These are phyloP conservation scores for Phialocephala sp. DNA, from an alignment of 2,329 filamentous ascomycete genomes.

Conservation along the genomic window DNA sequence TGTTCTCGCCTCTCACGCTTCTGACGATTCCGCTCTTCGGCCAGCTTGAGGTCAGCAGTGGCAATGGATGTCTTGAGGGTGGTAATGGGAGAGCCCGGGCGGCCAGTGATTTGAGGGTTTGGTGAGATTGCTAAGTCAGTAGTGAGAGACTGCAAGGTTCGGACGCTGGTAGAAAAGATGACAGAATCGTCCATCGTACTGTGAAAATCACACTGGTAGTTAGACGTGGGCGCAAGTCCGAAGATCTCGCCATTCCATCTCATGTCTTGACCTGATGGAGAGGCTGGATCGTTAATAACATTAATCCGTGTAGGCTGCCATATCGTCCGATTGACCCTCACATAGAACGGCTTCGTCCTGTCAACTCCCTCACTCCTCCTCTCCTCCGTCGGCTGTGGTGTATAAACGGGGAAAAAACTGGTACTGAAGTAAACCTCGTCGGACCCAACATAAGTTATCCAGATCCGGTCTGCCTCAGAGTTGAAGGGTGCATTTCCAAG, in stretches of 20 bases:
- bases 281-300: conserved; percentile 48
- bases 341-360: conserved; percentile 76
- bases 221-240: conserved; percentile 71
- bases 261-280: conserved; percentile 50
- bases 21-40: conserved; percentile 71
- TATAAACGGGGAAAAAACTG: conserved; percentile 62
- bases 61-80: conserved; percentile 79
- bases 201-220: conserved; percentile 80
- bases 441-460: conserved; percentile 80
- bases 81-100: conserved; percentile 77
- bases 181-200: conserved; percentile 68
- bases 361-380: conserved; percentile 55
- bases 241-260: conserved; percentile 76
- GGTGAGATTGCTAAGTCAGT: conserved; percentile 43
- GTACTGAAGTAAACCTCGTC: conserved; percentile 80
- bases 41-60: conserved; percentile 71
- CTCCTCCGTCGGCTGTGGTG: conserved; percentile 44
- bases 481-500: conserved; percentile 77
- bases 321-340: conserved; percentile 77
- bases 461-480: conserved; percentile 73
- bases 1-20: conserved; percentile 78
- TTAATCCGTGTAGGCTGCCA: conserved; percentile 81
- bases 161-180: conserved; percentile 74
- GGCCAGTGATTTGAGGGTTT: conserved; percentile 63
- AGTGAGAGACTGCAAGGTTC: conserved; percentile 38